Evolutionary conservation across 805 yeast species (phyloP), one percentile per base, ranked within the genome.

Genomic region (Metschnikowia sp.): DNA sequence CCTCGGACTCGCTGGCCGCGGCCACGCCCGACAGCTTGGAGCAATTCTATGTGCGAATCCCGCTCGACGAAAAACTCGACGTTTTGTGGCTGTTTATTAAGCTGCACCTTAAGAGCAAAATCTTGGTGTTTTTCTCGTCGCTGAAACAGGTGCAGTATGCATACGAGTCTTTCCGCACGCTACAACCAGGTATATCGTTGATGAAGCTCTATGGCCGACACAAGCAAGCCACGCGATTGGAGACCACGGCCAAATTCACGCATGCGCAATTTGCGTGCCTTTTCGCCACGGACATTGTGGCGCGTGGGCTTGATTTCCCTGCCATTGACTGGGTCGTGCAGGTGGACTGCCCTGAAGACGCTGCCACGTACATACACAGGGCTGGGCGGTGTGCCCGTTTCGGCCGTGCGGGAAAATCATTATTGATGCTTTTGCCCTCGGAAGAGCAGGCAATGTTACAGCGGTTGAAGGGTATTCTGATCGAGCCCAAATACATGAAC

Each of bases 281-380:
- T 40, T 82, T 89, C 60, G 94, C 96, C 0, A 89, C 97, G 0
- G 97, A 89, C 68, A 84, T 89, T 39, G 96, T 88, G 10, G 96
- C 97, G 1, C 74, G 97, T 63, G 97, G 97, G 13, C 78, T 89
- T 36, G 97, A 89, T 64, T 88, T 90, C 66, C 96, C 97, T 0
- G 87, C 91, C 6, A 87, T 89, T 42, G 95, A 90, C 61, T 89
- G 97, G 97, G 96, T 89, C n/a, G 74, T 89, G 8, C 97, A 89
- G 64, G 76, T 88, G 1, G 97, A 89, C 62, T 87, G 95, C 58
- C 96, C 97, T 0, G 97, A 89, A 62, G 96, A 88, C 64, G 77
- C 82, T 2, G 88, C 90, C 30, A 90, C 97, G 0, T 89, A 90
- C 65, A 87, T 89, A 44, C 97, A 89, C 58, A 75, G 97, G 60